Percentiles rank a stretch among this genome's conserved stretches.
phyloP scores from a whole-genome alignment of 176 grass and related monocot species.

The Aegilops bicornis region DNA sequence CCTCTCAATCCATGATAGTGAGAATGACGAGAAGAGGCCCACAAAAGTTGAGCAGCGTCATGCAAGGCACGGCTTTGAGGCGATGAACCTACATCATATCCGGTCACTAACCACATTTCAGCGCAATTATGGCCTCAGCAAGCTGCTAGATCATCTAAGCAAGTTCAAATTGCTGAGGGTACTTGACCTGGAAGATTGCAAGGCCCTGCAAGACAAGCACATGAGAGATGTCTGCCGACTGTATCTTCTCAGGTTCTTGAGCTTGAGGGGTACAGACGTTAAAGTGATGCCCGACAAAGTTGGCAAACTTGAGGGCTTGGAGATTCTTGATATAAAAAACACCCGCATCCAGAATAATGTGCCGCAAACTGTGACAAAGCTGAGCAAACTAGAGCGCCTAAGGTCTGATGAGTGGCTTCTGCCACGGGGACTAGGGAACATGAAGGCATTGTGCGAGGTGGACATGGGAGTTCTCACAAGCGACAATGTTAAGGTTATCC shows the following conservation, averaged over 20 bases:
- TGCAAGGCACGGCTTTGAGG: neutral
- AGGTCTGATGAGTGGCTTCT: neutral
- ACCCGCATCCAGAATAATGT: no score
- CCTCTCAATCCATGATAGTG: neutral
- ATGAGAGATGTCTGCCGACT: neutral
- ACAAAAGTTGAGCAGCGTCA: no score
- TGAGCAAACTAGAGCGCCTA: neutral
- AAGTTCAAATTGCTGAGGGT: neutral
- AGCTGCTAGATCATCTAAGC: neutral
- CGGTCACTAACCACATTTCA: neutral
- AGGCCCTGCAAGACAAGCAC: neutral
- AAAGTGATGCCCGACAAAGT: neutral
- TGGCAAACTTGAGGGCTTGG: no score
- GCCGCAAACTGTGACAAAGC: neutral
- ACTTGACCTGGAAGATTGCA: neutral
- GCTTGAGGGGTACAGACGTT: neutral
- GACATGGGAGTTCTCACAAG: neutral
- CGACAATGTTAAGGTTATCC: neutral
- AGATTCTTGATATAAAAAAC: neutral
- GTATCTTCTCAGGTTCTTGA: neutral
- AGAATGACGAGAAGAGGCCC: accelerated
- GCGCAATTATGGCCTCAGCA: accelerated
- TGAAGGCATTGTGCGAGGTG: neutral
- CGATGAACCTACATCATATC: neutral
- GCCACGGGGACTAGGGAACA: neutral